Base-by-base conservation (phyloP, 164 flowering plant species). In the Magnolia changhungtana region DNA sequence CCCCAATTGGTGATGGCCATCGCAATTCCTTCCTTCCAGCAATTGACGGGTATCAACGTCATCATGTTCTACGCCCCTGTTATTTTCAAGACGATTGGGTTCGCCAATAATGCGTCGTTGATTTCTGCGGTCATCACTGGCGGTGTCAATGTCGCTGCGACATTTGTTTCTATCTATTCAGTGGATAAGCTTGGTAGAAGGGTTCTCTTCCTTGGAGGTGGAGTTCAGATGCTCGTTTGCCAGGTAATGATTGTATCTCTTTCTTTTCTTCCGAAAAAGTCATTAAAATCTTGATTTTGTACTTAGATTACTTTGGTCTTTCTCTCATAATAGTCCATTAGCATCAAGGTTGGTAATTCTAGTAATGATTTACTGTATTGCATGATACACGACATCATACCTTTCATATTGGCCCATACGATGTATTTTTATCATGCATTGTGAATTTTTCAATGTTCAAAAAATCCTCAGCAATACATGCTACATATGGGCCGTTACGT, bases 91-190 rank as follows among this genome's bases (percentile, higher is more conserved):
- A 80, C 82, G 1, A 59, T 80, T 1, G 84, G 84, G 5, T 82
- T 80, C 59, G 80, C 80, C 0, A 67, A 59, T 64, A 70, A 80
- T 27, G 84, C 81, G 13, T 75, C 84, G 1, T 78, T 82, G 27
- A 68, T 69, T 67, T 82, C 84, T 5, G 75, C 82, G 37, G 82
- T 75, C 50, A 75, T 82, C 37, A 80, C 79, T 7, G 84, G 84
- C 8, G 16, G n/a, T 4, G 82, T 80, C 69, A 82, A 82, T 68
- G 78, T 80, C 20, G 20, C 71, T 16, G 93, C 92, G 0, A 92
- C 97, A 4, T 4, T 88, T 8, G 90, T 92, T 31, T 90, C 97
- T 1, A 90, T 92, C 24, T 65, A 61, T 37, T 18, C 69, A 4
- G 80, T 77, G 29, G 82, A 82, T 52, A 80, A 27, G 77, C 7